Percentiles rank a stretch among this genome's conserved stretches.
These are phyloP conservation scores for Rhododendron kiyosumense DNA, from an alignment of 148 eudicot species.

Conservation along the genomic window DNA sequence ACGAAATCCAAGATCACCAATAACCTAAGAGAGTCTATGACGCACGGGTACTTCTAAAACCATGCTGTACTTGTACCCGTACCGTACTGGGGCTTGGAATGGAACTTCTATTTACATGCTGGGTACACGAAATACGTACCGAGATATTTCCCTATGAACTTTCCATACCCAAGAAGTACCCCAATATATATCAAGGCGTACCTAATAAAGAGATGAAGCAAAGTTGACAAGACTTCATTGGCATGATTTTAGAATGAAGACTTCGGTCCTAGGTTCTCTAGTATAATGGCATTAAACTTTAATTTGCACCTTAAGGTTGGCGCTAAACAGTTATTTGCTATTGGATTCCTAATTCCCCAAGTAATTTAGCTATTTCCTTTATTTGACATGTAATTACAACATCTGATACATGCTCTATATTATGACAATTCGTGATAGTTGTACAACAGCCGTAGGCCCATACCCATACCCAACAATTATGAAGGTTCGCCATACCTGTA, in stretches of 20 bases:
- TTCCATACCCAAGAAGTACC: background rate
- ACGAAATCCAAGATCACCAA: background rate
- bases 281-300: background rate
- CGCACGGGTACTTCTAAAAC: background rate
- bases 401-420: too few species aligned
- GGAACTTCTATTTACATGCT: too few species aligned
- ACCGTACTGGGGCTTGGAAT: too few species aligned
- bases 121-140: too few species aligned
- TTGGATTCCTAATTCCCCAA: too few species aligned
- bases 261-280: background rate
- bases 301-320: background rate
- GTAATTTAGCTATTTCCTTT: too few species aligned
- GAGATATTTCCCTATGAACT: too few species aligned
- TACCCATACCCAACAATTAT: background rate
- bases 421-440: too few species aligned
- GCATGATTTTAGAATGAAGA: background rate
- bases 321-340: background rate
- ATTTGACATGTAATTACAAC: too few species aligned
- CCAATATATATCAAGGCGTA: background rate
- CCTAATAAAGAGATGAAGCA: background rate
- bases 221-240: background rate
- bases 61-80: background rate
- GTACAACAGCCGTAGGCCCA: too few species aligned
- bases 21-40: background rate
- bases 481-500: background rate